Evolutionary conservation across 768 basidiomycete genomes (phyloP), one percentile per base, ranked within the genome.

Genomic region (Candolleomyces efflorescens): DNA sequence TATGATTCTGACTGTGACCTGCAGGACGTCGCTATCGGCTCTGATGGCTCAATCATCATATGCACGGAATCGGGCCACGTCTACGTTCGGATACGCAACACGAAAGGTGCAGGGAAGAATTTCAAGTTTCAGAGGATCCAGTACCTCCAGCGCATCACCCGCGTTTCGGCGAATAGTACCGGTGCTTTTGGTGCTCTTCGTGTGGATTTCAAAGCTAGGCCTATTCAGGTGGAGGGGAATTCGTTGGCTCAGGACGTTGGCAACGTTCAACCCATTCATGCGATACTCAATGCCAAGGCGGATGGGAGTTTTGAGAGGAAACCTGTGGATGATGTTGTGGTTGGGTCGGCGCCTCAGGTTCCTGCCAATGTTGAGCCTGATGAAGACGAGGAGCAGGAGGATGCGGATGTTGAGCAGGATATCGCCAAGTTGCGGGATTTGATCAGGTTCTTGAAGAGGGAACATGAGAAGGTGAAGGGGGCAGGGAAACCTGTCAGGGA

Each of bases 11-110:
- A 26, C 26, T n/a, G 5, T 20, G 17, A 41, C 18, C 32, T 36
- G 60, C 63, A 89, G 86, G 96, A 98, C 64, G 89, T 96, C 9
- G 94, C 93, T 0, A 77, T 98, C 13, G 92, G 93, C 18, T 76
- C 85, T 1, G 94, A 97, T 61, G 92, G 94, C 3, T 83, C 89
- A 15, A 82, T 97, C 65, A 87, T 97, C 67, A 81, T 98, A 47
- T 97, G 92, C 72, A 98, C 96, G 1, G 85, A 90, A 60, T 95
- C 96, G 3, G 96, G 96, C 0, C 94, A 98, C 64, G 94, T 96
- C 32, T 98, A 89, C 66, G 80, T 95, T 22, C 88, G 94, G 22
- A 79, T 85, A 18, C 82, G 92, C 24, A 83, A 74, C 58, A 59
- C 69, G 5, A 75, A 70, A 63, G 63, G 22, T 47, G 62, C 7